Evolutionary conservation across 306 rosid species (phyloP).

Genomic region (Trifolium repens): DNA sequence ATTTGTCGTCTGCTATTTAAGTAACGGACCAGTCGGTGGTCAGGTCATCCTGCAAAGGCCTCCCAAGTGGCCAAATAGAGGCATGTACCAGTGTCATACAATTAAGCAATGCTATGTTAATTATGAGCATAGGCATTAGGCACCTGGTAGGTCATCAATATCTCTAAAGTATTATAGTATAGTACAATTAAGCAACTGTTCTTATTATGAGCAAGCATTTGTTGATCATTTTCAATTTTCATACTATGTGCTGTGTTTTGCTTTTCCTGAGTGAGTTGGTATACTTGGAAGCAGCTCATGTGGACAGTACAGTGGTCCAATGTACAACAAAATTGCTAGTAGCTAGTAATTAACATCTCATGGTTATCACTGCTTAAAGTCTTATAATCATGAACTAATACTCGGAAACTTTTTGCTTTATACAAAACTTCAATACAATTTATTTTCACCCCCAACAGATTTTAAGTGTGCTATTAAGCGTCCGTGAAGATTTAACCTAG

Average conservation of each 20-base stretch:
- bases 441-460: not conserved
- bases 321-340: not conserved
- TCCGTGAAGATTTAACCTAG: no score
- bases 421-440: not conserved
- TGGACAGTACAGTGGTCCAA: constrained; percentile 27
- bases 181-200: constrained; percentile 34
- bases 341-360: not conserved
- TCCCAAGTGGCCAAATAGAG: no score
- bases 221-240: not conserved
- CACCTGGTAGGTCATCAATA: constrained; percentile 20
- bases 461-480: not conserved
- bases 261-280: constrained; percentile 7
- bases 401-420: constrained; percentile 13
- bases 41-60: no score
- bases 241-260: not conserved
- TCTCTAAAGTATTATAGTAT: not conserved
- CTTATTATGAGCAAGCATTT: constrained; percentile 5
- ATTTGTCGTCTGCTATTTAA: no score
- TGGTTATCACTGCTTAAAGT: constrained; percentile 14
- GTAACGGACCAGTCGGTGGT: no score
- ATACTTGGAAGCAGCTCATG: constrained; percentile 24
- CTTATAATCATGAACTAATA: constrained; percentile 1
- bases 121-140: constrained; percentile 6
- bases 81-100: not conserved
- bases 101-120: not conserved